Base-by-base conservation (phyloP, 2,329 filamentous ascomycete species). In the Aspergillus brasiliensis region DNA sequence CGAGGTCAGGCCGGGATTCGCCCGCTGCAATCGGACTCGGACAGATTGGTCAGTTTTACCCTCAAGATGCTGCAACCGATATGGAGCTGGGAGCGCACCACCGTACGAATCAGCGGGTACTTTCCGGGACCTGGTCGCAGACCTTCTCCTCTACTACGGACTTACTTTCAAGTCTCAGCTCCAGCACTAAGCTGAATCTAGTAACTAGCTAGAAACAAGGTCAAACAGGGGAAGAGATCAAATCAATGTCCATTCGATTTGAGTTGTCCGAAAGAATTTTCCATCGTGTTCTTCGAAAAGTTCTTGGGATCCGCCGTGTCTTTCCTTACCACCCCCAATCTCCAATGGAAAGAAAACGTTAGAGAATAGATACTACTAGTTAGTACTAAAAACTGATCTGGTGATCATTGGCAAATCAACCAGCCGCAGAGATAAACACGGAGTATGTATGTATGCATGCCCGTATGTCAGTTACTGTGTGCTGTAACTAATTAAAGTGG, bases 1-100 rank as follows among this genome's bases (percentile, higher is more conserved):
- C 62, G 57, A 66, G 62, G 60, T 55, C 60, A 61, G 57, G 57
- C 57, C 57, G 57, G 57, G 62, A 57, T 62, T 61, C 37, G 51
- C 15, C 60, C 56, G 52, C 59, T 59, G 51, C 48, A 52, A 62
- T 65, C 57, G 56, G 57, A 54, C 27, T 19, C 27, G 54, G 57
- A 34, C 44, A 59, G 56, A 57, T 54, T 58, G 51, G 60, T 27
- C 57, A 49, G 28, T 56, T 34, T 15, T 56, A 27, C 46, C 25
- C 48, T 44, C 31, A 34, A 25, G 44, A 48, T 56, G 54, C 54
- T 34, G 40, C 38, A 47, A 56, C 54, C 42, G 54, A 34, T 47
- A 56, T 44, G 34, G 52, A 44, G 52, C 52, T 42, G 38, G 31
- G 11, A 55, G 23, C 38, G 51, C 51, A 42, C 38, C 34, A 42